phyloP scores from a whole-genome alignment of 2,329 filamentous ascomycete genomes.

The Cladophialophora carrionii region DNA sequence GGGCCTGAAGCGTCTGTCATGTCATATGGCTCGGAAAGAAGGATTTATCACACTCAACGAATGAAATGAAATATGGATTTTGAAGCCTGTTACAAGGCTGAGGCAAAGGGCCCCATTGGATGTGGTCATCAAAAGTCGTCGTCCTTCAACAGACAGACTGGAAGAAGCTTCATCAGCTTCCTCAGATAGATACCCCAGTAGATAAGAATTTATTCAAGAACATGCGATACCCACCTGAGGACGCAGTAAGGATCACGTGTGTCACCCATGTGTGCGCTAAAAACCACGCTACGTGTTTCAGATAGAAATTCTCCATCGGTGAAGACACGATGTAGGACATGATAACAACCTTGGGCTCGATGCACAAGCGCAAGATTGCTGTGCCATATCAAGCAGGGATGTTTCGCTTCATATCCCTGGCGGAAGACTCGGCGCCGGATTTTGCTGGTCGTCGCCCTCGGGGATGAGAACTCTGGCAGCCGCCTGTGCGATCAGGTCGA shows the following conservation, averaged over 20 bases:
- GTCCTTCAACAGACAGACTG: slow-evolving; percentile 37
- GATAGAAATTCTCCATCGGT: background rate
- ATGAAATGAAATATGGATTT: slow-evolving; percentile 23
- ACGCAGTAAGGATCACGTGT: background rate
- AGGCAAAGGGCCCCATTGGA: background rate
- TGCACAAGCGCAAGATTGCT: background rate
- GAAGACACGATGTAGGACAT: background rate
- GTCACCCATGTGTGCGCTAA: background rate
- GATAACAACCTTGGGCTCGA: background rate
- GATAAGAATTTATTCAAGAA: slow-evolving; percentile 10
- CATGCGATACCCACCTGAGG: background rate
- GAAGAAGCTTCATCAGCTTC: slow-evolving; percentile 37
- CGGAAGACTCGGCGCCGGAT: background rate
- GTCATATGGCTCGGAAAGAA: slow-evolving; percentile 25
- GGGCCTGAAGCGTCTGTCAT: slow-evolving; percentile 2
- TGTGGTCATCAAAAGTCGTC: slow-evolving; percentile 13
- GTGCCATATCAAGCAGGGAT: background rate
- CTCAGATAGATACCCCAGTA: slow-evolving; percentile 29
- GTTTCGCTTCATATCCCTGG: background rate
- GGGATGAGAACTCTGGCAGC: background rate
- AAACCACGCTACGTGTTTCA: background rate
- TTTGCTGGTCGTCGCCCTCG: background rate
- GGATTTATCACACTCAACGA: slow-evolving; percentile 24
- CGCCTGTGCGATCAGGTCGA: slow-evolving; percentile 1
- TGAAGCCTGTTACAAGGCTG: slow-evolving; percentile 13